These are phyloP conservation scores for Lepidium sativum DNA, from an alignment of 345 rosid species.

Conservation along the genomic window DNA sequence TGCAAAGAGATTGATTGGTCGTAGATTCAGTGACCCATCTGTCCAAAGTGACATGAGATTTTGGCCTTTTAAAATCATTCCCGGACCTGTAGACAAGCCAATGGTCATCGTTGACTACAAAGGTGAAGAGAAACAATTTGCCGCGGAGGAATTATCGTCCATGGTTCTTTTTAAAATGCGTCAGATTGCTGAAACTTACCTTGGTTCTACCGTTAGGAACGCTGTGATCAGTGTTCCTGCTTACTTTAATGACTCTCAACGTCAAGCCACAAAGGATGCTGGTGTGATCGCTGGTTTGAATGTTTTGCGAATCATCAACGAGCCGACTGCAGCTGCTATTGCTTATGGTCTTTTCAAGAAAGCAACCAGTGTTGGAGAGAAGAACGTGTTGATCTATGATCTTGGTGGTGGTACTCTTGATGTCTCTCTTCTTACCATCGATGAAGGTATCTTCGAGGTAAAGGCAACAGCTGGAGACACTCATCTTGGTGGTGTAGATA, in stretches of 20 bases:
- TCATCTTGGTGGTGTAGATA: conserved; percentile 64
- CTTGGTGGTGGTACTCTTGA: too few relatives aligned
- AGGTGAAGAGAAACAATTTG: conserved; percentile 33
- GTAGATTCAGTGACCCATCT: conserved; percentile 20
- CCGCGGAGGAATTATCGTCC: conserved; percentile 27
- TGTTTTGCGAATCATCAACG: conserved; percentile 25
- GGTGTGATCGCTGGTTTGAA: conserved; percentile 21
- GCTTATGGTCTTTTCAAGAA: conserved; percentile 31
- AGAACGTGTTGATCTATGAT: too few relatives aligned
- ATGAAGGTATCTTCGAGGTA: conserved; percentile 58
- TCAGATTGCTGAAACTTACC: conserved; percentile 21
- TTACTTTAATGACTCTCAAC: too few relatives aligned
- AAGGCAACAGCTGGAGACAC: conserved; percentile 62
- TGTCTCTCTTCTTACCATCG: conserved; percentile 51
- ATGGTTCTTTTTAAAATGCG: conserved; percentile 27
- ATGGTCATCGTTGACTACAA: conserved; percentile 27
- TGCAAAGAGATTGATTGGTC: conserved; percentile 35
- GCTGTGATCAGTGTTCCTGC: too few relatives aligned
- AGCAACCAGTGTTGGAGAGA: conserved; percentile 24
- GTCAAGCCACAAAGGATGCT: conserved; percentile 26
- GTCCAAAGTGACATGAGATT: conserved; percentile 30
- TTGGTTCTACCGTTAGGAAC: conserved; percentile 12
- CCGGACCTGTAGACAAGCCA: conserved; percentile 27
- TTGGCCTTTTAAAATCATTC: conserved; percentile 29
- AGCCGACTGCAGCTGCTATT: conserved; percentile 28